A percentile compares a stretch with the other conserved stretches of the same genome.
Evolutionary conservation across 2,329 filamentous ascomycete genomes (phyloP).

Genomic region (Sclerotinia glacialis): DNA sequence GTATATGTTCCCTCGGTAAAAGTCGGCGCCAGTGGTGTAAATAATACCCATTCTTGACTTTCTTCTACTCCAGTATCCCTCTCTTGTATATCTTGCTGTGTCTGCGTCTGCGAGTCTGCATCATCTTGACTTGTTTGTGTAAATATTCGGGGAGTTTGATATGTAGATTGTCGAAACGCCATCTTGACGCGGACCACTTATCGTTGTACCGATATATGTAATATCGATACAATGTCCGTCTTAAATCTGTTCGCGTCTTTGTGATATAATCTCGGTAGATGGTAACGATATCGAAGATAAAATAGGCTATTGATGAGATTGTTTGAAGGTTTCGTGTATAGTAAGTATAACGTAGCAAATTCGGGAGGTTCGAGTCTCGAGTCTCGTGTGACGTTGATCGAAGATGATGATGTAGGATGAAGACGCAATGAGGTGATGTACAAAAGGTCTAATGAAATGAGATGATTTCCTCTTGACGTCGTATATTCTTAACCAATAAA

Average conservation of each 20-base stretch:
- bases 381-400: slow-evolving; percentile 1
- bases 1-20: slow-evolving; percentile 67
- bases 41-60: slow-evolving; percentile 93
- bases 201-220: neutral
- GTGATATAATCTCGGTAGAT: neutral
- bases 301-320: neutral
- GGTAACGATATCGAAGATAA: neutral
- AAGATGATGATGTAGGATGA: neutral
- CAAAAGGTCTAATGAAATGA: no score
- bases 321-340: neutral
- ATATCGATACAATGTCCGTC: neutral
- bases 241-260: neutral
- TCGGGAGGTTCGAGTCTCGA: neutral
- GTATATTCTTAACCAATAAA: neutral
- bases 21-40: slow-evolving; percentile 71
- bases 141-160: slow-evolving; percentile 46
- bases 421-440: neutral
- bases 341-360: neutral
- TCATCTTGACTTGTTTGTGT: slow-evolving; percentile 41
- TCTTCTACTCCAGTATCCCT: slow-evolving; percentile 52
- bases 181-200: neutral
- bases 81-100: slow-evolving; percentile 28
- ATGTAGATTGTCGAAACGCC: slow-evolving; percentile 24
- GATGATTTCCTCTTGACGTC: neutral
- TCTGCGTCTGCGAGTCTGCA: slow-evolving; percentile 37